Conservation (phyloP, 2,329 filamentous ascomycete genomes). For the Trichoderma endophyticum region DNA sequence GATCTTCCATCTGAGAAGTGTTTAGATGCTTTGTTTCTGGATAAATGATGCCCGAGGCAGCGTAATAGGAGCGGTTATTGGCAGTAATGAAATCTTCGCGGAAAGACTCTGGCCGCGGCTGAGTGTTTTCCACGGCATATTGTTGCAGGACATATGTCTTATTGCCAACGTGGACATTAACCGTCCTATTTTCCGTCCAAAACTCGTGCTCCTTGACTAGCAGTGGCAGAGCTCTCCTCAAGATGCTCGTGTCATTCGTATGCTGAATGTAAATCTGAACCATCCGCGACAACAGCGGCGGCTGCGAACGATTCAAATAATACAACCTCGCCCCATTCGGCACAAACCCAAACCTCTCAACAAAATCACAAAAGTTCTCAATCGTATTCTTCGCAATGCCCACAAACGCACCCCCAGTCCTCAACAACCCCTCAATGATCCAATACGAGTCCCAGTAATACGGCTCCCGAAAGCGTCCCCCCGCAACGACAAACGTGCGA, state of each 20-base stretch:
- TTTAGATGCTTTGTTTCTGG: constrained; percentile 49
- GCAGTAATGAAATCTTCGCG: constrained; percentile 63
- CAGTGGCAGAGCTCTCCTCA: constrained; percentile 59
- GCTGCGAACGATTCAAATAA: constrained; percentile 67
- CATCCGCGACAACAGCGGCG: constrained; percentile 64
- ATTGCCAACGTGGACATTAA: constrained; percentile 46
- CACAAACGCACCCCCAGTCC: constrained; percentile 61
- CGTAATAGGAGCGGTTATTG: constrained; percentile 63
- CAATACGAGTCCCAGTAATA: constrained; percentile 73
- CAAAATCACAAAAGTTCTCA: constrained; percentile 66
- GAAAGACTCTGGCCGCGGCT: constrained; percentile 66
- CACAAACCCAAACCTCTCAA: constrained; percentile 62
- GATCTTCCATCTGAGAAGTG: constrained; percentile 46
- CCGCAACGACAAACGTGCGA: constrained; percentile 66
- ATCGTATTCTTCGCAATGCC: constrained; percentile 64
- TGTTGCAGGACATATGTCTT: constrained; percentile 54
- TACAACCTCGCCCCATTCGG: constrained; percentile 67
- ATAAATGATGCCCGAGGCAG: constrained; percentile 56
- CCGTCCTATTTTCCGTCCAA: constrained; percentile 58
- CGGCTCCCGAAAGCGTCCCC: constrained; percentile 66
- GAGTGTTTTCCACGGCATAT: constrained; percentile 60
- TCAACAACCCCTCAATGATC: constrained; percentile 63
- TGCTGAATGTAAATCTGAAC: constrained; percentile 61
- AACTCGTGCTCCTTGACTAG: constrained; percentile 63
- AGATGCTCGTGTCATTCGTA: constrained; percentile 59